Evolutionary conservation across 1,284 basidiomycete species (phyloP).

Genomic region (Mycena sp.): DNA sequence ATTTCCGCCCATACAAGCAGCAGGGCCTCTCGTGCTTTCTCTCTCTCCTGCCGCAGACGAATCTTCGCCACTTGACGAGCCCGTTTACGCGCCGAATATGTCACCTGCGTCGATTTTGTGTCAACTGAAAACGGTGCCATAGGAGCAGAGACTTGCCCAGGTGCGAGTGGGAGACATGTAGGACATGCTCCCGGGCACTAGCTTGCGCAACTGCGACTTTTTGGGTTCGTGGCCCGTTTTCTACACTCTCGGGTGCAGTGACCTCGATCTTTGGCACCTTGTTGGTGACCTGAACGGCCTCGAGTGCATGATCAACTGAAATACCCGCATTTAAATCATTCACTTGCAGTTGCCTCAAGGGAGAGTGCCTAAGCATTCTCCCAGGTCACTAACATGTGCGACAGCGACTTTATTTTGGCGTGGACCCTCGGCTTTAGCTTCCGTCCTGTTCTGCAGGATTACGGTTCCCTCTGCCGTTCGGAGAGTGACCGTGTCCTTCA

Average conservation of each 20-base stretch:
- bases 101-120: background rate
- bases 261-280: background rate
- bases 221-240: constrained; percentile 4
- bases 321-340: background rate
- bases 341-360: constrained; percentile 17
- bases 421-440: constrained; percentile 7
- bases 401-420: constrained; percentile 18
- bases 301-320: constrained; percentile 6
- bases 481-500: background rate
- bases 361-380: constrained; percentile 18
- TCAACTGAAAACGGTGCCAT: background rate
- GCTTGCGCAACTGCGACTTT: constrained; percentile 9
- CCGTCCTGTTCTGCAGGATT: background rate
- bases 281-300: background rate
- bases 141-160: background rate
- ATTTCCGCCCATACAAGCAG: background rate
- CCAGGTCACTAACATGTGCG: constrained; percentile 18
- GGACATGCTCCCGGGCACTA: constrained; percentile 14
- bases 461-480: background rate
- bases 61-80: background rate
- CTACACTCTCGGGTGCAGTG: background rate
- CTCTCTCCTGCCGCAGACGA: background rate
- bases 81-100: constrained; percentile 3
- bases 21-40: background rate
- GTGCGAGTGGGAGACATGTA: constrained; percentile 3